phyloP scores from a whole-genome alignment of 169 alveolate species.

The Cystoisospora suis region DNA sequence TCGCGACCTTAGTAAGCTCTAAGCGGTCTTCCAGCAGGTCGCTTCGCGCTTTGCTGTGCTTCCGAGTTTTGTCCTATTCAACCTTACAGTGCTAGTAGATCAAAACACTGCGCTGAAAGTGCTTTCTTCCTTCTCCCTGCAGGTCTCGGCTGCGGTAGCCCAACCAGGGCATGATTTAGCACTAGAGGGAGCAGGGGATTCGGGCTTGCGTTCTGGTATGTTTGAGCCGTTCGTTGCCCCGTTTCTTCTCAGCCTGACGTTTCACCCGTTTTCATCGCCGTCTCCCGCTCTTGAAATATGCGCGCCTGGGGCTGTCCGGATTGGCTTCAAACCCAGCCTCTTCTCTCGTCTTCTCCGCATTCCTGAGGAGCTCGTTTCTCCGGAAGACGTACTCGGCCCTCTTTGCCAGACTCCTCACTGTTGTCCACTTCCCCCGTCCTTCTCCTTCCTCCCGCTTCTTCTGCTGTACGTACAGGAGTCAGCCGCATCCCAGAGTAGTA shows the following conservation, averaged over 20 bases:
- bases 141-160: no score
- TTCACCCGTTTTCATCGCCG: neutral
- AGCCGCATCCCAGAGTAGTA: neutral
- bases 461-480: neutral
- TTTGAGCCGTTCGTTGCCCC: slow-evolving; percentile 8
- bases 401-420: neutral
- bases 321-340: neutral
- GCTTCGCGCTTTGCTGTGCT: no score
- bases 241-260: neutral
- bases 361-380: neutral
- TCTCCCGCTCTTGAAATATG: neutral
- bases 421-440: neutral
- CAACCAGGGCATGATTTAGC: no score
- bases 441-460: neutral
- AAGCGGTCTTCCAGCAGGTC: no score
- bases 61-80: no score
- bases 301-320: neutral
- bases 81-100: no score
- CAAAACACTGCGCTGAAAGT: no score
- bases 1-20: no score
- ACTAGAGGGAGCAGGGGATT: no score
- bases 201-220: neutral
- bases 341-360: neutral
- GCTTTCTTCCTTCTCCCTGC: no score
- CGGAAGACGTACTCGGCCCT: neutral